phyloP scores from a whole-genome alignment of 768 basidiomycete species.

The Lentinula aciculospora region DNA sequence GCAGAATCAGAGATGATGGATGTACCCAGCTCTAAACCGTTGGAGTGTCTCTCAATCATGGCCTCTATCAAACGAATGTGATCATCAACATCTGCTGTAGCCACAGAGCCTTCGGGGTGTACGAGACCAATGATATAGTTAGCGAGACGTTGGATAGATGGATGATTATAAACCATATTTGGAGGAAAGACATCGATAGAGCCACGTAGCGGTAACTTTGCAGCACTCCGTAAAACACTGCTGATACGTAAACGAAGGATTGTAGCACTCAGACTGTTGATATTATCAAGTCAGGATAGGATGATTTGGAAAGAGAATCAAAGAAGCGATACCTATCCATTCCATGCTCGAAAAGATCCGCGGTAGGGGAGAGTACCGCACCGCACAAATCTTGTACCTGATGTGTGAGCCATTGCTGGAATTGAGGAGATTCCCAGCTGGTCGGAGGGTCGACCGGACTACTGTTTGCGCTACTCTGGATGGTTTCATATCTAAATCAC shows the following conservation, averaged over 20 bases:
- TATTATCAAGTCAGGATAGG: slow-evolving; percentile 11
- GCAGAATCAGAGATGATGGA: background rate
- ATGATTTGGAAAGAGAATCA: background rate
- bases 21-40: background rate
- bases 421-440: slow-evolving; percentile 11
- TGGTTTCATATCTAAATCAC: slow-evolving; percentile 8
- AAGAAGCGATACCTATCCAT: slow-evolving; percentile 18
- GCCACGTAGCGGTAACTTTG: slow-evolving; percentile 10
- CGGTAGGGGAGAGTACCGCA: slow-evolving; percentile 6
- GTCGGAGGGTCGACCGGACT: slow-evolving; percentile 13
- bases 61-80: slow-evolving; percentile 21
- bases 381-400: slow-evolving; percentile 20
- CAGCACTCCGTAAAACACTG: slow-evolving; percentile 22
- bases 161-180: slow-evolving; percentile 20
- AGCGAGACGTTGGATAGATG: slow-evolving; percentile 19
- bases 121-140: slow-evolving; percentile 13
- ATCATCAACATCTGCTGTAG: slow-evolving; percentile 7
- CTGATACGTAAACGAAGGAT: slow-evolving; percentile 29
- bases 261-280: slow-evolving; percentile 15
- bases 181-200: slow-evolving; percentile 12
- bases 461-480: slow-evolving; percentile 22
- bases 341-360: slow-evolving; percentile 23
- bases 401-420: slow-evolving; percentile 16
- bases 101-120: background rate
- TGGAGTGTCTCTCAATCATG: slow-evolving; percentile 34